These are phyloP conservation scores for Pichia sp. DNA, from an alignment of 1,139 yeast genomes.

Conservation along the genomic window DNA sequence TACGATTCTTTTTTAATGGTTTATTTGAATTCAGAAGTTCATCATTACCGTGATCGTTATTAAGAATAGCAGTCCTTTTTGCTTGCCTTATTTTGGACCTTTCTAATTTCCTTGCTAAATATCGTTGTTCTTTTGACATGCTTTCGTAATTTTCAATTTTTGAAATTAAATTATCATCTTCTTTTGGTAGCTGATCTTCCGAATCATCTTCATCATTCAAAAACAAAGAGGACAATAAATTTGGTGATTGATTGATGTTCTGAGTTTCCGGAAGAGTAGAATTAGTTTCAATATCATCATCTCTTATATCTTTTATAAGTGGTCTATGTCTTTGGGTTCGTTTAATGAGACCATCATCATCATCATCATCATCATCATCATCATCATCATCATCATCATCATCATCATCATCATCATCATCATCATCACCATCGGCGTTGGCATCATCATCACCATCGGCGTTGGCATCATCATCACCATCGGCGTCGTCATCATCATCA, in stretches of 20 bases:
- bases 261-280: not conserved
- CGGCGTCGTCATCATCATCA: too few relatives aligned
- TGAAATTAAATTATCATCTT: constrained; percentile 1
- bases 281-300: constrained; percentile 1
- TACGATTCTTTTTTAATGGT: constrained; percentile 1
- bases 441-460: constrained; percentile 3
- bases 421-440: not conserved
- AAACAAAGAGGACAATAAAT: not conserved
- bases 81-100: constrained; percentile 17
- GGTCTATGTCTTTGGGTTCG: constrained; percentile 1
- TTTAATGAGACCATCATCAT: constrained; percentile 4
- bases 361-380: not conserved
- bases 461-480: not conserved
- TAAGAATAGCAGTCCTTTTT: not conserved
- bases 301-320: constrained; percentile 1
- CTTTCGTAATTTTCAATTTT: constrained; percentile 19
- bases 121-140: constrained; percentile 24
- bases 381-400: constrained; percentile 3
- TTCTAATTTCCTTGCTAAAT: constrained; percentile 22
- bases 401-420: not conserved
- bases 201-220: constrained; percentile 4
- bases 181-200: not conserved
- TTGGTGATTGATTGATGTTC: not conserved
- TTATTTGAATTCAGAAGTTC: not conserved
- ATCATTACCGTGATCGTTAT: not conserved